Base-by-base conservation (phyloP, 2,329 filamentous ascomycete species). In the Aspergillus ruber region DNA sequence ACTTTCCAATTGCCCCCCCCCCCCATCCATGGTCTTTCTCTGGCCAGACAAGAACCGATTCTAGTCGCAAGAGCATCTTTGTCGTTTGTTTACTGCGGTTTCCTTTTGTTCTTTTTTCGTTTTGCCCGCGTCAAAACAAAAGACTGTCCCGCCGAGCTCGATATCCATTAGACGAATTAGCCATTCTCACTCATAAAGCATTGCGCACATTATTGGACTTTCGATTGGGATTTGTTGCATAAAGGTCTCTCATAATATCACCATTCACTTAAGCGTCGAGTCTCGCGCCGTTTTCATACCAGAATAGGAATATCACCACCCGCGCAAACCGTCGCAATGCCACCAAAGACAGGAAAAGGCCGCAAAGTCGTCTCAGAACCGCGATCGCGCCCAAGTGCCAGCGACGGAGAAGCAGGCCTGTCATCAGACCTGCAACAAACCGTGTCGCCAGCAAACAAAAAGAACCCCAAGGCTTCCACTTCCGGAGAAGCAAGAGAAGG, bases 261-360 rank as follows among this genome's bases (percentile, higher is more conserved):
- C 13, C 13, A 8, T n/a, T 35, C 33, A 35, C 33, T 18, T 39
- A 18, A 18, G 10, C 36, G n/a, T 18, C 36, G 25, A 29, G 25
- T 29, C 25, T 9, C 25, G 25, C 25, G 17, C 10, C 18, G 12
- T 39, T 39, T 39, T 15, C 10, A 18, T 15, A 39, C 17, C 17
- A 2, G 5, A 39, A 39, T 12, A 20, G 7, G 12, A 29, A 29
- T 13, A 38, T 18, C 35, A 18, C 18, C 10, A 38, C 21, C 21
- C 40, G 21, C 38, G 25, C 40, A 32, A 43, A 21, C 21, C 36
- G 9, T 29, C 45, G 54, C 43, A 45, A 66, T 67, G 62, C 60
- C 60, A 18, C 63, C 61, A 7, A 68, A 66, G 48, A 53, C 52
- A 32, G 58, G 56, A 21, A 47, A 51, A 51, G 48, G 52, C 35